A percentile compares a stretch with the other conserved stretches of the same genome.
These are phyloP conservation scores for Coemansia sp. DNA, from an alignment of 192 early-diverging fungal species.

Conservation along the genomic window DNA sequence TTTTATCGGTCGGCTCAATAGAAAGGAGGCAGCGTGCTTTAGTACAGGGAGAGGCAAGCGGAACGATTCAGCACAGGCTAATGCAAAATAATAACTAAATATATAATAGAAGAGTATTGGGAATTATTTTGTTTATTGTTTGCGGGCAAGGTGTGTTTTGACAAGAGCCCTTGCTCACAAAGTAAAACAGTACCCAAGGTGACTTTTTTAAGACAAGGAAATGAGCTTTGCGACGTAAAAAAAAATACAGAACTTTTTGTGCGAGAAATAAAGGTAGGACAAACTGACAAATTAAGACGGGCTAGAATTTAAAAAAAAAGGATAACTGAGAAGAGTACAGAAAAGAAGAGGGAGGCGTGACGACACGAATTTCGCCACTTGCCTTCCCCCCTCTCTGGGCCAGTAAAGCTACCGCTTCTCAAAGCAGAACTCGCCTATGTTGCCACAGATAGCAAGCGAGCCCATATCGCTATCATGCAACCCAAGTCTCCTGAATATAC, in stretches of 20 bases:
- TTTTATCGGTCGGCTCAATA: not conserved
- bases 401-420: too few species aligned
- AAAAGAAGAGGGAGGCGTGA: conserved; percentile 6
- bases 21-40: too few species aligned
- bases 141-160: not conserved
- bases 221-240: not conserved
- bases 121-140: not conserved
- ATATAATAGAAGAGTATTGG: not conserved
- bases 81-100: not conserved
- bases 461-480: too few species aligned
- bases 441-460: too few species aligned
- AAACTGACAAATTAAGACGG: not conserved
- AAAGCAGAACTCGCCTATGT: too few species aligned
- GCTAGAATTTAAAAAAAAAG: conserved; percentile 6
- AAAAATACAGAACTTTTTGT: not conserved
- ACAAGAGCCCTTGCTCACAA: not conserved
- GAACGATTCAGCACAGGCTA: too few species aligned
- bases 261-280: not conserved
- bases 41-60: too few species aligned
- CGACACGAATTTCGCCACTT: conserved; percentile 1
- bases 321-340: not conserved
- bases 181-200: not conserved
- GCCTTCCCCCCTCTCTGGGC: too few species aligned
- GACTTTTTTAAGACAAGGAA: not conserved
- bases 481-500: too few species aligned